Evolutionary conservation across 129 eudicot species (phyloP).

Genomic region (Chrysanthemum makinoi): DNA sequence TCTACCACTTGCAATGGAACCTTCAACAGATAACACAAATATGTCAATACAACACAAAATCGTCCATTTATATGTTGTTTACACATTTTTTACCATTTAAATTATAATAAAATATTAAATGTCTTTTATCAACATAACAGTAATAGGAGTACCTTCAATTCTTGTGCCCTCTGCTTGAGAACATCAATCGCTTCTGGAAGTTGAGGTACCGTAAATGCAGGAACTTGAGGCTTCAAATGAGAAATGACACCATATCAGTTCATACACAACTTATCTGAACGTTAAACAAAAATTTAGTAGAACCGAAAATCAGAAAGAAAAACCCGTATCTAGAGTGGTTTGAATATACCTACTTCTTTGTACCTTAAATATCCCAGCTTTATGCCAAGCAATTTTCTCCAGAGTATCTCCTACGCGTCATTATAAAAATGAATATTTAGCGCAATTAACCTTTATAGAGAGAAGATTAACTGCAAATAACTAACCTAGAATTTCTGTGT

Average conservation of each 20-base stretch:
- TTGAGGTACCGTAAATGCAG: constrained; percentile 88
- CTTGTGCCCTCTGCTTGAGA: constrained; percentile 58
- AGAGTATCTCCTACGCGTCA: constrained; percentile 69
- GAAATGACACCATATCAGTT: constrained; percentile 43
- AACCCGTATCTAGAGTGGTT: constrained; percentile 18
- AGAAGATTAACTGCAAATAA: constrained; percentile 17
- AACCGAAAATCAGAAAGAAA: constrained; percentile 17
- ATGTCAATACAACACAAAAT: constrained; percentile 19
- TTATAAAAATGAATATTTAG: neutral
- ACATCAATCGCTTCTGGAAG: constrained; percentile 76
- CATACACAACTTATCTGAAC: constrained; percentile 5
- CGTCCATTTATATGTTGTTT: constrained; percentile 1
- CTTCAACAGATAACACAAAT: constrained; percentile 34
- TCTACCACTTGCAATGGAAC: constrained; percentile 61
- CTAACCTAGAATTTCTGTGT: constrained; percentile 77
- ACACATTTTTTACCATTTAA: neutral
- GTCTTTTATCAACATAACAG: constrained; percentile 6
- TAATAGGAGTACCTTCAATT: constrained; percentile 46
- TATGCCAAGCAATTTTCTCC: constrained; percentile 73
- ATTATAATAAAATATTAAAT: neutral
- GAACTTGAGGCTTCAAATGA: constrained; percentile 66
- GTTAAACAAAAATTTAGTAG: constrained; percentile 11
- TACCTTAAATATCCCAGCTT: constrained; percentile 96
- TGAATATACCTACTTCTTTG: constrained; percentile 22
- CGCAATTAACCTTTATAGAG: neutral